Percentiles rank a stretch among this genome's conserved stretches.
phyloP scores from a whole-genome alignment of 441 rosid genomes.

The Syzygium malaccense region DNA sequence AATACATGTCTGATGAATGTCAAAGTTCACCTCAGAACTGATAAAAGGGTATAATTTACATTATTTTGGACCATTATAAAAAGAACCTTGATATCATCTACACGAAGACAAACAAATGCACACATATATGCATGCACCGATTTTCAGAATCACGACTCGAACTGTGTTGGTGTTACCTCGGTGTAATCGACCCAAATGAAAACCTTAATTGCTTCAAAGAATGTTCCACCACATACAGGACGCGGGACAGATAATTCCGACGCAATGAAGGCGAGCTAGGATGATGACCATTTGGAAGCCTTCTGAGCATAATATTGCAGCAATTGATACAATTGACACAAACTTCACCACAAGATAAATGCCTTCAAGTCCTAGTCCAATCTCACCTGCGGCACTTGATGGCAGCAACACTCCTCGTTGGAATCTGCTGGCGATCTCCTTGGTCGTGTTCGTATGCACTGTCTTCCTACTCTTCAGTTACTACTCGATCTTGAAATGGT shows the following conservation, averaged over 20 bases:
- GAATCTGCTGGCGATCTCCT: slow-evolving; percentile 4
- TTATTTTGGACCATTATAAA: not conserved
- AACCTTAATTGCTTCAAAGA: not conserved
- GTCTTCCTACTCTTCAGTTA: slow-evolving; percentile 9
- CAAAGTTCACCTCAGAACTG: not conserved
- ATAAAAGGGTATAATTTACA: not conserved
- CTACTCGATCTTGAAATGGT: slow-evolving; percentile 1
- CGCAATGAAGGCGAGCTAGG: not conserved
- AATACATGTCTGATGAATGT: not conserved
- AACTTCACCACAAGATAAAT: not conserved
- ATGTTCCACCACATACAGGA: not conserved
- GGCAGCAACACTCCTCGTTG: not conserved
- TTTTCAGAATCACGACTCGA: not conserved
- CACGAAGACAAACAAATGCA: not conserved
- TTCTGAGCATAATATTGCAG: not conserved
- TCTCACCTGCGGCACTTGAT: not conserved
- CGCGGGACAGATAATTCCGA: not conserved
- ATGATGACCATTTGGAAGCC: not conserved
- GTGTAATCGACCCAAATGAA: not conserved
- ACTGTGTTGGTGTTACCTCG: rapidly evolving
- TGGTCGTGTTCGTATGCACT: not conserved
- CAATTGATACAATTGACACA: not conserved
- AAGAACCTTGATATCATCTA: not conserved
- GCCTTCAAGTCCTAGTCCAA: not conserved
- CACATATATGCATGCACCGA: rapidly evolving